phyloP scores from a whole-genome alignment of 2,329 filamentous ascomycete genomes.

The Curvularia verruculosa region DNA sequence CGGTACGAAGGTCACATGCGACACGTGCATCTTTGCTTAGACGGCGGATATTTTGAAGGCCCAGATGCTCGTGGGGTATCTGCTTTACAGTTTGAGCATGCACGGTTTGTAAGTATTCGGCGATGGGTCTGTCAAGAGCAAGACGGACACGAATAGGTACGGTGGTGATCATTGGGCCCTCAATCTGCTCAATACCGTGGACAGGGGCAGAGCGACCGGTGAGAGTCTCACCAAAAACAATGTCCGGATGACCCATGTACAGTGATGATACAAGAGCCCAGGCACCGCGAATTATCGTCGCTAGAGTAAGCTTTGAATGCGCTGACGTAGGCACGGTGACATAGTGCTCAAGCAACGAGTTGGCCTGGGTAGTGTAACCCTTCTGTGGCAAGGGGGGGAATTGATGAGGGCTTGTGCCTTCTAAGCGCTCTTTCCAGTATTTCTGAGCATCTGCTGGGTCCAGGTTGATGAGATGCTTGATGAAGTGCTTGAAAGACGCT shows the following conservation, averaged over 20 bases:
- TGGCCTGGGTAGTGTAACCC: constrained; percentile 55
- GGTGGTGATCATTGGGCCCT: constrained; percentile 67
- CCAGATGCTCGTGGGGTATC: constrained; percentile 69
- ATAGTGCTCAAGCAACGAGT: constrained; percentile 60
- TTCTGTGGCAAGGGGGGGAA: constrained; percentile 57
- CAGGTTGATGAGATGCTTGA: constrained; percentile 55
- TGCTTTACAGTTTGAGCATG: constrained; percentile 63
- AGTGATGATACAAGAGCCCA: constrained; percentile 65
- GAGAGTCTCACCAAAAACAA: constrained; percentile 66
- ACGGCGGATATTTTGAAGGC: constrained; percentile 64
- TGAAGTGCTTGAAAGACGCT: constrained; percentile 56
- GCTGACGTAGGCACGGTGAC: constrained; percentile 42
- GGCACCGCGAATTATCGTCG: constrained; percentile 62
- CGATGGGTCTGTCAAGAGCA: constrained; percentile 51
- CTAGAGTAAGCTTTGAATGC: constrained; percentile 53
- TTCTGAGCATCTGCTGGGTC: constrained; percentile 51
- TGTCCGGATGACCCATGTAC: constrained; percentile 60
- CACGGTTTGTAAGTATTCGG: constrained; percentile 62
- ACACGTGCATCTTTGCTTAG: constrained; percentile 43
- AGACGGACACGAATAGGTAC: constrained; percentile 62
- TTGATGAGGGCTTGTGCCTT: constrained; percentile 55
- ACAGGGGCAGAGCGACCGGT: constrained; percentile 60
- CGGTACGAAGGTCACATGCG: constrained; percentile 46
- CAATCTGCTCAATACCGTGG: constrained; percentile 58
- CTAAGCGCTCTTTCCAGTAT: constrained; percentile 57